phyloP scores from a whole-genome alignment of 148 eudicot species.

The Camellia lanceoleosa region DNA sequence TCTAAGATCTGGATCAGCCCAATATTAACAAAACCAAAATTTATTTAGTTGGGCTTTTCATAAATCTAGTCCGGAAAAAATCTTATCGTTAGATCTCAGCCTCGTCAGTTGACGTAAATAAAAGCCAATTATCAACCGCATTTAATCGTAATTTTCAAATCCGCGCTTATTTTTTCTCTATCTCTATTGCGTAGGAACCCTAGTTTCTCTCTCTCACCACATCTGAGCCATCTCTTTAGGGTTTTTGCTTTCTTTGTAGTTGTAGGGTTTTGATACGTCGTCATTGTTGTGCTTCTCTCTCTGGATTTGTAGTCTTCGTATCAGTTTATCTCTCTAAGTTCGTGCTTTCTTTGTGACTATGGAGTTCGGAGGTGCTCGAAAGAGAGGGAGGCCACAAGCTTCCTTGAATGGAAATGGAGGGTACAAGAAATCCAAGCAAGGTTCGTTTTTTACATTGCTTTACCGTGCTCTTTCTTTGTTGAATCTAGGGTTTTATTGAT shows the following conservation, averaged over 20 bases:
- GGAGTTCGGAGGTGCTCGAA: constrained; percentile 64
- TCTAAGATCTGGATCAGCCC: no score
- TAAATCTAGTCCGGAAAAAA: no score
- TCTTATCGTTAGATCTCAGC: not conserved
- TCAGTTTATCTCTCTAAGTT: constrained; percentile 2
- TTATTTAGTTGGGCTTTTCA: no score
- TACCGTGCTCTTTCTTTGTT: not conserved
- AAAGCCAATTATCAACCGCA: constrained; percentile 8
- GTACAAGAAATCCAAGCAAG: constrained; percentile 63
- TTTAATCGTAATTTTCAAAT: constrained; percentile 25
- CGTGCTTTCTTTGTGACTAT: constrained; percentile 19
- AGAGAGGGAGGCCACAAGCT: constrained; percentile 46
- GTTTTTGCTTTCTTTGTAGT: not conserved
- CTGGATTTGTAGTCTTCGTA: not conserved
- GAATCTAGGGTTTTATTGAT: constrained; percentile 1
- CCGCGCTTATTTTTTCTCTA: constrained; percentile 16
- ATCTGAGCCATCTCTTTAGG: not conserved
- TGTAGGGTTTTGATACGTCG: not conserved
- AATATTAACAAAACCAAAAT: no score
- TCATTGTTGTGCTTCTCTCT: not conserved
- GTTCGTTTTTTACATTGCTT: constrained; percentile 20
- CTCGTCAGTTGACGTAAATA: not conserved
- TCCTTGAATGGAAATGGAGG: constrained; percentile 55
- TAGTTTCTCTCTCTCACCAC: not conserved
- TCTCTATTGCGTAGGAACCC: constrained; percentile 1